Conservation (phyloP, 2,329 filamentous ascomycete species). For the Colletotrichum sp. region DNA sequence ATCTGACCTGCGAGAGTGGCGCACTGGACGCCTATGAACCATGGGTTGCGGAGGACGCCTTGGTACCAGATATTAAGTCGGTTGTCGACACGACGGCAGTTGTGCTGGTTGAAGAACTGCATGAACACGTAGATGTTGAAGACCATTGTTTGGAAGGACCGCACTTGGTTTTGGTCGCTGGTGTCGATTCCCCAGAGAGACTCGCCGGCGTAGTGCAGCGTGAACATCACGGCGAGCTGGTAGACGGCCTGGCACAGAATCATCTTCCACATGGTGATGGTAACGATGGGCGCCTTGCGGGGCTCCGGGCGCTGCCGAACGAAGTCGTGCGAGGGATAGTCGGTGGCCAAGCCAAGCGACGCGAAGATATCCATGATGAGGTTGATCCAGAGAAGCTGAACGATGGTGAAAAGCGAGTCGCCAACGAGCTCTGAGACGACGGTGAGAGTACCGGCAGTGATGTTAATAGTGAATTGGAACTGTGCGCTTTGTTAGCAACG, state of each 20-base stretch:
- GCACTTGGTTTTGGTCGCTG: neutral
- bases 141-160: slow-evolving; percentile 68
- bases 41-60: slow-evolving; percentile 74
- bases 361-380: slow-evolving; percentile 66
- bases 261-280: slow-evolving; percentile 83
- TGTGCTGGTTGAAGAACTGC: slow-evolving; percentile 88
- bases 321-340: slow-evolving; percentile 39
- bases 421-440: slow-evolving; percentile 60
- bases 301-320: slow-evolving; percentile 35
- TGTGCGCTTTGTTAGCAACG: slow-evolving; percentile 22
- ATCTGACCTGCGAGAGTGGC: slow-evolving; percentile 74
- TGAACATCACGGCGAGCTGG: slow-evolving; percentile 67
- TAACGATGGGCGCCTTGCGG: slow-evolving; percentile 51
- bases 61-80: slow-evolving; percentile 81
- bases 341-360: slow-evolving; percentile 52
- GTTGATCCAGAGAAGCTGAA: slow-evolving; percentile 66
- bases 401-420: slow-evolving; percentile 58
- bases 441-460: slow-evolving; percentile 63
- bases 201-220: slow-evolving; percentile 64
- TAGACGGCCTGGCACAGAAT: slow-evolving; percentile 77
- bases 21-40: slow-evolving; percentile 73
- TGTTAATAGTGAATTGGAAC: slow-evolving; percentile 67
- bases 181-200: slow-evolving; percentile 45
- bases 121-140: slow-evolving; percentile 92
- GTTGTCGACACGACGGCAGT: slow-evolving; percentile 83